phyloP scores from a whole-genome alignment of 495 filamentous ascomycete genomes.

The Penicillium simplicissimum region DNA sequence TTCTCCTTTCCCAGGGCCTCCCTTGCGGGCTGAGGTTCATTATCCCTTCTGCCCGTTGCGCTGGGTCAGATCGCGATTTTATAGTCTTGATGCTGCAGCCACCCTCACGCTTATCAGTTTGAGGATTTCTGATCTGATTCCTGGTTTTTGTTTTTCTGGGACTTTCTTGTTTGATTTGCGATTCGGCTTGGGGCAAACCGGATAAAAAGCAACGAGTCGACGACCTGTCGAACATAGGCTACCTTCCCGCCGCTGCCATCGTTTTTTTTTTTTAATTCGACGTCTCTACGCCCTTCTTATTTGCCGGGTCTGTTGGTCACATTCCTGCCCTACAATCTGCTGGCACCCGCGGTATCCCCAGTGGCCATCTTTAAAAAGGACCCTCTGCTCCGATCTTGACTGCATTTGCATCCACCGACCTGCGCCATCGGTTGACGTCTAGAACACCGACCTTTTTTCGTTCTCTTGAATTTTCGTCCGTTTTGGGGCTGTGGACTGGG shows the following conservation, averaged over 20 bases:
- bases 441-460: slow-evolving; percentile 20
- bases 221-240: slow-evolving; percentile 35
- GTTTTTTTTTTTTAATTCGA: slow-evolving; percentile 10
- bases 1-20: slow-evolving; percentile 42
- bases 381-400: slow-evolving; percentile 43
- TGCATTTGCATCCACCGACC: slow-evolving; percentile 38
- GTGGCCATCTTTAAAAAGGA: slow-evolving; percentile 42
- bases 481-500: slow-evolving; percentile 31
- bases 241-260: slow-evolving; percentile 12
- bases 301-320: slow-evolving; percentile 38
- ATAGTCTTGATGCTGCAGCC: slow-evolving; percentile 32
- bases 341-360: slow-evolving; percentile 36
- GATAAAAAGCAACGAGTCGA: slow-evolving; percentile 33
- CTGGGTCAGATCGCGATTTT: slow-evolving; percentile 40
- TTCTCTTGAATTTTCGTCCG: slow-evolving; percentile 10
- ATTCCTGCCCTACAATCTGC: slow-evolving; percentile 50
- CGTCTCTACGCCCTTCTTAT: slow-evolving; percentile 11
- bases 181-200: slow-evolving; percentile 20
- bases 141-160: slow-evolving; percentile 7
- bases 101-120: slow-evolving; percentile 31
- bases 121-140: slow-evolving; percentile 9
- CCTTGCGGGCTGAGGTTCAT: slow-evolving; percentile 39
- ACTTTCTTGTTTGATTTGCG: slow-evolving; percentile 16
- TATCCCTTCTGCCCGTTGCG: slow-evolving; percentile 34
- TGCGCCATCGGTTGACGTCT: slow-evolving; percentile 32